phyloP scores from a whole-genome alignment of 2,329 filamentous ascomycete genomes.

The Lachnellula subtilissima region DNA sequence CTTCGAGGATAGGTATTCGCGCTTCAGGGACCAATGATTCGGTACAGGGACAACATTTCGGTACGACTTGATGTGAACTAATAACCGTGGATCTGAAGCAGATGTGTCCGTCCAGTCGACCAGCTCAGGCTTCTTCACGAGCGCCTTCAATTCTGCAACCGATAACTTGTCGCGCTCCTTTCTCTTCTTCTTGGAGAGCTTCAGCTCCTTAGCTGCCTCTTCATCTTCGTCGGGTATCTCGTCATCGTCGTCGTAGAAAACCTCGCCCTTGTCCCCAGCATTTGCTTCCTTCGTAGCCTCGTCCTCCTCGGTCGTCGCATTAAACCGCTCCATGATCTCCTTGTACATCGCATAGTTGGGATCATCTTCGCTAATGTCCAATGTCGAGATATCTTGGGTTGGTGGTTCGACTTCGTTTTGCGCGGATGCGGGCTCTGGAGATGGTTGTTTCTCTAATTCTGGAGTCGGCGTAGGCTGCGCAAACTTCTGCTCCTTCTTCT shows the following conservation, averaged over 20 bases:
- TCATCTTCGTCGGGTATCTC: conserved; percentile 84
- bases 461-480: conserved; percentile 32
- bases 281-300: conserved; percentile 60
- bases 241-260: conserved; percentile 78
- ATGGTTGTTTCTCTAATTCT: conserved; percentile 26
- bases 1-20: conserved; percentile 96
- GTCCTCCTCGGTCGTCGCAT: conserved; percentile 58
- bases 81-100: conserved; percentile 78
- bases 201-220: conserved; percentile 56
- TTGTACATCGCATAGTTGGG: conserved; percentile 81
- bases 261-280: conserved; percentile 72
- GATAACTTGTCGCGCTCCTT: conserved; percentile 90
- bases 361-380: conserved; percentile 60
- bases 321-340: conserved; percentile 76
- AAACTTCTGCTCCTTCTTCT: conserved; percentile 87
- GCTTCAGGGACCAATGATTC: conserved; percentile 89
- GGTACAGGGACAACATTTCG: conserved; percentile 95
- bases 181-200: conserved; percentile 88
- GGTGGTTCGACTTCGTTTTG: neutral
- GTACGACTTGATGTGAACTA: conserved; percentile 92
- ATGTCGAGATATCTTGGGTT: conserved; percentile 2
- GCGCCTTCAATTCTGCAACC: conserved; percentile 88
- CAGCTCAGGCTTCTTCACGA: conserved; percentile 85
- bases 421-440: conserved; percentile 15
- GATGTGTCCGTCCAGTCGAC: conserved; percentile 98